Conservation (phyloP, 2,329 filamentous ascomycete species). For the Westerdykella ornata region DNA sequence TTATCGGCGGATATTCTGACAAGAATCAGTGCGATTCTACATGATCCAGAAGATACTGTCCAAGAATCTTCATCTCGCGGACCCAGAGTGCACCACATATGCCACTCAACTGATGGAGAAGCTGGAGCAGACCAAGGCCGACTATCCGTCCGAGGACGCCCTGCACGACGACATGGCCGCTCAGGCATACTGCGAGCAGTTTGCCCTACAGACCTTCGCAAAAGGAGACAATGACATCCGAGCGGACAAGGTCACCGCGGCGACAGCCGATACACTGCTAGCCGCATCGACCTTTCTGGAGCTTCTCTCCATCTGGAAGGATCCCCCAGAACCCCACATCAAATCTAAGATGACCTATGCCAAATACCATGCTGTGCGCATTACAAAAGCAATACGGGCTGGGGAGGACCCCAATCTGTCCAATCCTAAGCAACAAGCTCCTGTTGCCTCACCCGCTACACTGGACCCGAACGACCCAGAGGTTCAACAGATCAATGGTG, state of each 20-base stretch:
- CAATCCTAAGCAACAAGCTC: slow-evolving; percentile 63
- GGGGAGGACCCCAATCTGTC: slow-evolving; percentile 87
- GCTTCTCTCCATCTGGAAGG: slow-evolving; percentile 73
- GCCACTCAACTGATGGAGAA: slow-evolving; percentile 84
- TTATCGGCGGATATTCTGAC: slow-evolving; percentile 11
- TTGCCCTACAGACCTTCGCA: slow-evolving; percentile 80
- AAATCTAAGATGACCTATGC: slow-evolving; percentile 88
- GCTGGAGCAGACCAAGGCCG: slow-evolving; percentile 72
- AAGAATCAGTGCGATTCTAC: slow-evolving; percentile 44
- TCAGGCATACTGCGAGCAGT: slow-evolving; percentile 89
- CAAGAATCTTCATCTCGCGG: slow-evolving; percentile 68
- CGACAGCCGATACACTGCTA: slow-evolving; percentile 84
- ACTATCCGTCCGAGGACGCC: slow-evolving; percentile 71
- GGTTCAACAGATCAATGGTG: slow-evolving; percentile 48
- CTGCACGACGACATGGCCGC: slow-evolving; percentile 79
- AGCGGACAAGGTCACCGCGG: slow-evolving; percentile 78
- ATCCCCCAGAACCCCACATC: slow-evolving; percentile 63
- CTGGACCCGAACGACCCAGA: slow-evolving; percentile 62
- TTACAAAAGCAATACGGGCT: slow-evolving; percentile 82
- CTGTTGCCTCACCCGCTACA: slow-evolving; percentile 35
- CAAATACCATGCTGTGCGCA: slow-evolving; percentile 90
- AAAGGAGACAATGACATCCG: slow-evolving; percentile 76
- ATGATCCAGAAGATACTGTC: slow-evolving; percentile 86
- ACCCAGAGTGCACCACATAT: slow-evolving; percentile 72
- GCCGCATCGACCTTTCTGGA: slow-evolving; percentile 91